A percentile compares a stretch with the other conserved stretches of the same genome.
Conservation (phyloP, 208 protist genomes). For the Wallacemonas sp. region DNA sequence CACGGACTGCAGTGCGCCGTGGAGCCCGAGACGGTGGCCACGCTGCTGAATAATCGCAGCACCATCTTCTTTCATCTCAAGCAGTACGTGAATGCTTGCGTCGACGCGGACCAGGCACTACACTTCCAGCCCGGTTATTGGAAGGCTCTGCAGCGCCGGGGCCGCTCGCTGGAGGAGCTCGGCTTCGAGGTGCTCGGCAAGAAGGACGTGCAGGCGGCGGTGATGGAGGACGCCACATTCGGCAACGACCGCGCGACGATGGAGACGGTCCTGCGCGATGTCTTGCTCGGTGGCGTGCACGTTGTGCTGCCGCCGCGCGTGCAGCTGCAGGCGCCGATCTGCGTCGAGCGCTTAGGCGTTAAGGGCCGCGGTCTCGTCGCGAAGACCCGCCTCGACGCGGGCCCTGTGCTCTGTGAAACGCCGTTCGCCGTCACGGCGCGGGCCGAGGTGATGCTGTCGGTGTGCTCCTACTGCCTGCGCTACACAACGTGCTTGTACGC, state of each 20-base stretch:
- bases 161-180: slow-evolving; percentile 62
- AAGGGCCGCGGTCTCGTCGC: slow-evolving; percentile 52
- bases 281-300: slow-evolving; percentile 16
- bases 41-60: slow-evolving; percentile 78
- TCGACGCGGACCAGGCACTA: slow-evolving; percentile 64
- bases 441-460: slow-evolving; percentile 65
- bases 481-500: slow-evolving; percentile 70
- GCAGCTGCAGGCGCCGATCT: slow-evolving; percentile 17
- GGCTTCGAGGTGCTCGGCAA: slow-evolving; percentile 47
- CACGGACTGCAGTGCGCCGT: slow-evolving; percentile 76
- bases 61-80: slow-evolving; percentile 59
- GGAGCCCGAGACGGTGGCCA: slow-evolving; percentile 56
- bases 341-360: slow-evolving; percentile 23
- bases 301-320: slow-evolving; percentile 35
- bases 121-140: slow-evolving; percentile 55
- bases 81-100: slow-evolving; percentile 57
- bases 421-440: slow-evolving; percentile 64
- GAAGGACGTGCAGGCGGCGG: slow-evolving; percentile 64
- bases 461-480: slow-evolving; percentile 83
- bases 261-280: slow-evolving; percentile 34
- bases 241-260: slow-evolving; percentile 51
- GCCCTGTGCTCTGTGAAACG: slow-evolving; percentile 61
- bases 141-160: slow-evolving; percentile 79
- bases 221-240: slow-evolving; percentile 14
- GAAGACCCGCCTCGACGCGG: slow-evolving; percentile 38